Conservation (phyloP, 805 yeast species). For the Kazachstania kunashirensis region DNA sequence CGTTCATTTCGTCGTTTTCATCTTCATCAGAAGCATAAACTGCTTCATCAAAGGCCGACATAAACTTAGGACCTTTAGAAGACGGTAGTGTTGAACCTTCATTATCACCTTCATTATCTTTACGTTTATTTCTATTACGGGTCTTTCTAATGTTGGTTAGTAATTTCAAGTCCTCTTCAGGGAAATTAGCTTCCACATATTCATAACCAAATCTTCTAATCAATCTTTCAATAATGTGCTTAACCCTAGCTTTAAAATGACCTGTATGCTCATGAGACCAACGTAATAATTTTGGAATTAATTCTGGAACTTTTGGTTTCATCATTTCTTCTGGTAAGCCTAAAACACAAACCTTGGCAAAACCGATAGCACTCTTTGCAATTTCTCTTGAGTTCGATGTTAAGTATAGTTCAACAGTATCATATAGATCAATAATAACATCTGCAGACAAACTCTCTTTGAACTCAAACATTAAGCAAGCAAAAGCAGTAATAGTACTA, state of each 20-base stretch:
- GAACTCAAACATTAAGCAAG: conserved; percentile 82
- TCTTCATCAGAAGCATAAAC: conserved; percentile 66
- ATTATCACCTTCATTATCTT: conserved; percentile 30
- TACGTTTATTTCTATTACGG: conserved; percentile 75
- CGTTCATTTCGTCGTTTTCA: conserved; percentile 42
- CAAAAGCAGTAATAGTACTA: conserved; percentile 86
- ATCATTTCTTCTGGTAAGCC: conserved; percentile 73
- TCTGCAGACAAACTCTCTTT: conserved; percentile 51
- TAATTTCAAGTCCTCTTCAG: conserved; percentile 80
- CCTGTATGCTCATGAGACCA: conserved; percentile 97
- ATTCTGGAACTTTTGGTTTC: conserved; percentile 50
- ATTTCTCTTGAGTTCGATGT: conserved; percentile 89
- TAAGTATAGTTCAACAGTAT: conserved; percentile 81
- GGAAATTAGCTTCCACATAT: conserved; percentile 70
- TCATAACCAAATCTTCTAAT: conserved; percentile 88
- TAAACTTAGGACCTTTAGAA: conserved; percentile 41
- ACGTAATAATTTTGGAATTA: conserved; percentile 64
- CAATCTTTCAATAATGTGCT: conserved; percentile 85
- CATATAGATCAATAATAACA: conserved; percentile 61
- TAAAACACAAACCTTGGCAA: conserved; percentile 79
- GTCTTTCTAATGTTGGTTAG: conserved; percentile 78
- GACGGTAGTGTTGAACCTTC: conserved; percentile 12
- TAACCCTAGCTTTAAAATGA: conserved; percentile 85
- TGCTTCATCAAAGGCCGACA: conserved; percentile 89
- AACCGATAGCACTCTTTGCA: conserved; percentile 89